Evolutionary conservation across 73 alveolate genomes (phyloP).

Genomic region (Halteria grandinella): DNA sequence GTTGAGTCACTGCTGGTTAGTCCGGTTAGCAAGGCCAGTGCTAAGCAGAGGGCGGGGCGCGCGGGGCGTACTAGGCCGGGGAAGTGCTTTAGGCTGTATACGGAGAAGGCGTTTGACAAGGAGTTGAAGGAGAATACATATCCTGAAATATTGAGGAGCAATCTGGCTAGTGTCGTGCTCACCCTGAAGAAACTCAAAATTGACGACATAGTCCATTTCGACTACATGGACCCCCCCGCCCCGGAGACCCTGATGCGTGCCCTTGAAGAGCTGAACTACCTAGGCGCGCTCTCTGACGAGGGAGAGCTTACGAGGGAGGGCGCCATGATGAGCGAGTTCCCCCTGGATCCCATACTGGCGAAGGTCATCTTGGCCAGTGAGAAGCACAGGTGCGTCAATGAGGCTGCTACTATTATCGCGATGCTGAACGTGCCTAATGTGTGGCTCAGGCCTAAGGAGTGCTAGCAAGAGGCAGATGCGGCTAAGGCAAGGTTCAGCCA

Average conservation of each 20-base stretch:
- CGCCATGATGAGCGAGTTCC: conserved; percentile 97
- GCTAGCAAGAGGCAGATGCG: conserved; percentile 95
- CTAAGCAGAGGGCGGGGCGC: conserved; percentile 99
- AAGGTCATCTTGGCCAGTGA: conserved; percentile 92
- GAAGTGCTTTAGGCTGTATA: conserved; percentile 98
- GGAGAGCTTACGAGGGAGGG: conserved; percentile 98
- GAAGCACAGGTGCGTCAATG: conserved; percentile 93
- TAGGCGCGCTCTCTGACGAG: conserved; percentile 98
- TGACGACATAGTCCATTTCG: conserved; percentile 98
- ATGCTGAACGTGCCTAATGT: conserved; percentile 94
- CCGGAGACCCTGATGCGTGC: conserved; percentile 99
- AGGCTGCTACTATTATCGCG: conserved; percentile 94
- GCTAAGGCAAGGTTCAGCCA: conserved; percentile 97
- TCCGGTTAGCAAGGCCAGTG: conserved; percentile 98
- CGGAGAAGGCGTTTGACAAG: conserved; percentile 92
- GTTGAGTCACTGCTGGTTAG: conserved; percentile 97
- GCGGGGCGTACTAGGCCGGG: conserved; percentile 99
- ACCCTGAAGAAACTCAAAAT: conserved; percentile 88
- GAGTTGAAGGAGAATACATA: conserved; percentile 95
- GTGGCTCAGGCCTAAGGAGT: conserved; percentile 94
- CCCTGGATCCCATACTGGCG: conserved; percentile 97
- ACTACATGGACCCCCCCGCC: conserved; percentile 99
- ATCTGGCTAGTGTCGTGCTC: conserved; percentile 93
- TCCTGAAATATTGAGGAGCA: conserved; percentile 98
- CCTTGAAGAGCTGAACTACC: conserved; percentile 94